These are phyloP conservation scores for Tulasnella sp. DNA, from an alignment of 768 basidiomycete species.

Conservation along the genomic window DNA sequence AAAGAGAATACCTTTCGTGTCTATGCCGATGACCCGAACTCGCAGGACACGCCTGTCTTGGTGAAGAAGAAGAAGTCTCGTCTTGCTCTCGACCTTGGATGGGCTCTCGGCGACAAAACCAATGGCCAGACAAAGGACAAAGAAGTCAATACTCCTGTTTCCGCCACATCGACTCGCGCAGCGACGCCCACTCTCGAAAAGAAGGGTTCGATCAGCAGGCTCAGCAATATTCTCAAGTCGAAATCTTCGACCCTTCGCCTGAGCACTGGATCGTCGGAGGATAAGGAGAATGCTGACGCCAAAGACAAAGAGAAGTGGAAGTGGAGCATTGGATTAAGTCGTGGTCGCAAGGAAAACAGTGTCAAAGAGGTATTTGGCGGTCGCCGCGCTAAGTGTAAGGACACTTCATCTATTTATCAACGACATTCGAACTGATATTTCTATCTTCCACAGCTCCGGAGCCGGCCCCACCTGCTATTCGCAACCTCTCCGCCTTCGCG, in stretches of 20 bases:
- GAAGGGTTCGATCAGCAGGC: constrained; percentile 36
- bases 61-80: constrained; percentile 48
- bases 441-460: constrained; percentile 25
- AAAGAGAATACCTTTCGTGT: constrained; percentile 21
- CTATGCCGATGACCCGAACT: neutral
- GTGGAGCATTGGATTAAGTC: constrained; percentile 65
- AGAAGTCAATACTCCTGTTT: constrained; percentile 5
- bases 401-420: constrained; percentile 27
- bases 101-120: constrained; percentile 61
- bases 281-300: constrained; percentile 9
- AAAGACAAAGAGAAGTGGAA: constrained; percentile 59
- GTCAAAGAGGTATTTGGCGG: constrained; percentile 42
- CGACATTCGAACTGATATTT: constrained; percentile 49
- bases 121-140: constrained; percentile 49
- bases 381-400: neutral
- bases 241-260: constrained; percentile 21
- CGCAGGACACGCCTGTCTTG: constrained; percentile 22
- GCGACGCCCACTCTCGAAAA: constrained; percentile 37
- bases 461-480: constrained; percentile 25
- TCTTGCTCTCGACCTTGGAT: constrained; percentile 57
- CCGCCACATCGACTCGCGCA: constrained; percentile 40
- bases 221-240: constrained; percentile 21
- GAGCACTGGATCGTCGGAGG: neutral
- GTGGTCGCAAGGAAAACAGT: constrained; percentile 61
- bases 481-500: constrained; percentile 33